Evolutionary conservation across 768 basidiomycete genomes (phyloP), one percentile per base, ranked within the genome.

Genomic region (Rubroboletus pulcherrimus): DNA sequence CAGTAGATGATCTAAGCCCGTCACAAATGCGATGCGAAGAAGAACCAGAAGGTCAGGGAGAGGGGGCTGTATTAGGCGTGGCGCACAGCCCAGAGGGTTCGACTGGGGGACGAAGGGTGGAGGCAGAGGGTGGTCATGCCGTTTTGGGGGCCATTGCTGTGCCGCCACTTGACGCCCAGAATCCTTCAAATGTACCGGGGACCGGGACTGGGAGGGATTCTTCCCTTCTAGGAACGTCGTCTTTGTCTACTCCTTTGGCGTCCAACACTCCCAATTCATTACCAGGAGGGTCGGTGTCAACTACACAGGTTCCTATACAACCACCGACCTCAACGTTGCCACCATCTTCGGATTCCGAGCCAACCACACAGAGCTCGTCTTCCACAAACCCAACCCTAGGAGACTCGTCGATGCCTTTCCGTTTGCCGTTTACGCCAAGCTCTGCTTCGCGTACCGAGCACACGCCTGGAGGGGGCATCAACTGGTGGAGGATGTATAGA

Each of bases 401-500:
- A 48, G 64, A 68, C 30, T 47, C 67, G 1, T 35, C 66, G 5
- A 70, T 70, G 69, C 69, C 69, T 51, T 71, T 70, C 49, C 69
- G 60, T 49, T 53, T 72, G 12, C 69, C 69, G 1, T 63, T 70
- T 29, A 53, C 60, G 4, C 49, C 67, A 12, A 70, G 68, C 37
- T 71, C 73, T 30, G 59, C 71, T 44, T 64, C 71, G 15, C 70
- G 71, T 17, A 70, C 71, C 4, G 75, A 77, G 60, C 75, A 67
- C 47, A 68, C 71, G 17, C 72, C 74, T 17, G 74, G 75, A 38
- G 72, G 72, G 30, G 77, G 78, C 17, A 76, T 91, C 54, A 91
- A 91, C 65, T 88, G 89, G 83, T 91, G 90, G 90, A 76, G 89
- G 53, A 71, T 90, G 62, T 90, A 90, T 65, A 81, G 89, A n/a